Evolutionary conservation across 2,329 filamentous ascomycete genomes (phyloP).

Genomic region (Pleomassaria siparia): DNA sequence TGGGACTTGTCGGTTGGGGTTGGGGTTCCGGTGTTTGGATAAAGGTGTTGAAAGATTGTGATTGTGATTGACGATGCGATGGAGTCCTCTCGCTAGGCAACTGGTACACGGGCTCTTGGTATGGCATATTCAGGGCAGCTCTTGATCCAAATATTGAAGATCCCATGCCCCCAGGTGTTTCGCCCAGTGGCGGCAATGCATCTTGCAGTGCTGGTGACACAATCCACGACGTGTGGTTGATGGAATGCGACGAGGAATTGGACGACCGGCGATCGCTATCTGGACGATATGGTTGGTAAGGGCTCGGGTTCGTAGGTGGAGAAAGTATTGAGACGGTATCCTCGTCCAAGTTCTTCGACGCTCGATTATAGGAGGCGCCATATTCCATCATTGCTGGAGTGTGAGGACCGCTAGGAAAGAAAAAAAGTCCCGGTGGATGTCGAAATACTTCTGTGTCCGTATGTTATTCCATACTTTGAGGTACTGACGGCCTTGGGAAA

Average conservation of each 20-base stretch:
- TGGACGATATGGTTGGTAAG: slow-evolving; percentile 10
- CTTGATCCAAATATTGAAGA: slow-evolving; percentile 12
- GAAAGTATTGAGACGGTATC: slow-evolving; percentile 13
- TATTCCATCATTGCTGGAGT: slow-evolving; percentile 8
- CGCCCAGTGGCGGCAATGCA: slow-evolving; percentile 4
- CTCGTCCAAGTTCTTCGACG: slow-evolving; percentile 4
- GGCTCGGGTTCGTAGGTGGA: slow-evolving; percentile 2
- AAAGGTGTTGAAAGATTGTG: slow-evolving; percentile 2
- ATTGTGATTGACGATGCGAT: slow-evolving; percentile 8
- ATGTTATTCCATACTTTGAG: slow-evolving; percentile 7
- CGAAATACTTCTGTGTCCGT: background rate
- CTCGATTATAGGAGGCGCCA: slow-evolving; percentile 8
- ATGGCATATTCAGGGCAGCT: slow-evolving; percentile 9
- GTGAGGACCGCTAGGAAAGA: background rate
- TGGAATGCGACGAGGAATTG: background rate
- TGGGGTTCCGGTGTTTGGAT: too few relatives aligned
- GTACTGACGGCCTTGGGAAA: background rate
- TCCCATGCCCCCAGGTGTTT: background rate
- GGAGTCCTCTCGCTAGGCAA: too few relatives aligned
- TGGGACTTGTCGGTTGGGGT: background rate
- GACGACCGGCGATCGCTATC: slow-evolving; percentile 4
- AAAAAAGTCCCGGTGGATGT: background rate
- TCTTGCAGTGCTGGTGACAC: slow-evolving; percentile 8
- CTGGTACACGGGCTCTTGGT: slow-evolving; percentile 13
- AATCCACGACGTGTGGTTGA: slow-evolving; percentile 1